Base-by-base conservation (phyloP, 768 basidiomycete species). In the Mycena pura region DNA sequence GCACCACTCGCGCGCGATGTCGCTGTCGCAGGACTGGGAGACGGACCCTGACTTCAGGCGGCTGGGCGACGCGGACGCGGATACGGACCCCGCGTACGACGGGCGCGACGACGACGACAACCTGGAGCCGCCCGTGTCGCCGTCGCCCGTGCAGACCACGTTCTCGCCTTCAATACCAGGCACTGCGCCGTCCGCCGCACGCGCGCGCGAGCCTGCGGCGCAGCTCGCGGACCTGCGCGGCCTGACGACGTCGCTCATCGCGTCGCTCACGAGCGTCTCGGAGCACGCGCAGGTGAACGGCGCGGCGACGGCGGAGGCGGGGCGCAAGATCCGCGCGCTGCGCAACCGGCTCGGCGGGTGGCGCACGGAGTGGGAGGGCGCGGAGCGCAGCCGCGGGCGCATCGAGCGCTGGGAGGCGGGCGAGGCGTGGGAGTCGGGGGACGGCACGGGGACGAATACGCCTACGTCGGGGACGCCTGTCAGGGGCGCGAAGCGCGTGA, bases 231-330 rank as follows among this genome's bases (percentile, higher is more conserved):
- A 90, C 64, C 79, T 95, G 57, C 89, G 93, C 40, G 82, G 86
- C 22, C 83, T 87, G 71, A 95, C 93, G 0, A 73, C 86, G 9
- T 89, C 91, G 9, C 84, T 95, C 50, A 86, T 90, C 44, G 77
- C 87, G 22, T 90, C 92, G 11, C 82, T 96, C 43, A 83, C 87
- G 3, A 84, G 87, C 31, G 86, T 95, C 64, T 92, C 90, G 24
- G 93, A 96, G 68, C 91, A 94, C 60, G 90, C 92, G 14, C 93
- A 96, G 71, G 92, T 94, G 48, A 93, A 93, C 68, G 87, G 89
- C 10, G 94, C 91, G 1, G 90, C 89, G 5, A 89, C 91, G 10
- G 87, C 92, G 1, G 93, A 96, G 57, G 90, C 93, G 0, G 92
- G 92, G 44, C 84, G 93, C 36, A 93, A 92, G 75, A 87, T 96